Evolutionary conservation across 2,329 filamentous ascomycete species (phyloP).

Genomic region (Colletotrichum sp.): DNA sequence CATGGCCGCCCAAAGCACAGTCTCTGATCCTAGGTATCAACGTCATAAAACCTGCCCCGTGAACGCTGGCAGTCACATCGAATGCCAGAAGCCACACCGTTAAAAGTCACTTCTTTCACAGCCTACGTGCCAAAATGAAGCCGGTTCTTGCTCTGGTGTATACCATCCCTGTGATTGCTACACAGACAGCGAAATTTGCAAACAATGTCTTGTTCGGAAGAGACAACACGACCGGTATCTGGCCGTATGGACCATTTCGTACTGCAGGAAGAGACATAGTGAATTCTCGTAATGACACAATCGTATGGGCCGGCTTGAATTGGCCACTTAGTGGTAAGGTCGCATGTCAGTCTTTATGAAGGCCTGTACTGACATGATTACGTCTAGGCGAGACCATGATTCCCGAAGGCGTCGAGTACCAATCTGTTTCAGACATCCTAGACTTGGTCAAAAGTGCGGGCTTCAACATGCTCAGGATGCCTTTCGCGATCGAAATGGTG

Average conservation of each 20-base stretch:
- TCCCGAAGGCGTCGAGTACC: not conserved
- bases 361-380: not conserved
- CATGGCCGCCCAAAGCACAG: not conserved
- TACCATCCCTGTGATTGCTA: not conserved
- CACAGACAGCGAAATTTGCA: not conserved
- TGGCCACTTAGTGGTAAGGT: not conserved
- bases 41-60: not conserved
- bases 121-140: not conserved
- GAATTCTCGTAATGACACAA: not conserved
- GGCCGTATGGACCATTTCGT: not conserved
- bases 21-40: not conserved
- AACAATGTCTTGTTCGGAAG: not conserved
- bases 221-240: not conserved
- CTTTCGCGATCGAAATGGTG: not conserved
- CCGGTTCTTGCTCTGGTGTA: not conserved
- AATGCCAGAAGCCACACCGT: not conserved
- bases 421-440: not conserved
- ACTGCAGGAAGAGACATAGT: not conserved
- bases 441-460: not conserved
- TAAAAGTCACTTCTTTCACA: not conserved
- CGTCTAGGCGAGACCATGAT: not conserved
- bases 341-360: not conserved
- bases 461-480: not conserved
- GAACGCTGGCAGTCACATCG: not conserved
- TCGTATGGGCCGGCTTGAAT: not conserved